Evolutionary conservation across 495 filamentous ascomycete genomes (phyloP).

Genomic region (Jackrogersella multiformis): DNA sequence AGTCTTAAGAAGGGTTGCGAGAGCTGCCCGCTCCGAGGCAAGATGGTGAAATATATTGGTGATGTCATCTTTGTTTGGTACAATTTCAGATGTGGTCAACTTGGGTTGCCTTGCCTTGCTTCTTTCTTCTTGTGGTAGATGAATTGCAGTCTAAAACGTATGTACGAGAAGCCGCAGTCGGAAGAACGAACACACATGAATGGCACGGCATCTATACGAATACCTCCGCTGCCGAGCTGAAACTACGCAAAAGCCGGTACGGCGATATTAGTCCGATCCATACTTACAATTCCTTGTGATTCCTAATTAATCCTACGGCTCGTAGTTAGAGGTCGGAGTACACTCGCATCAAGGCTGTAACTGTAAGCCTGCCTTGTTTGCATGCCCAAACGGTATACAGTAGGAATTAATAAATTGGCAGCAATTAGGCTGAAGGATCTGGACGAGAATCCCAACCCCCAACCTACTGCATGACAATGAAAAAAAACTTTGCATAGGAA

Average conservation of each 20-base stretch:
- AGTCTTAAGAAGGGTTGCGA: conserved; percentile 37
- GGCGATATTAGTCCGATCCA: conserved; percentile 7
- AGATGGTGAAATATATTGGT: conserved; percentile 16
- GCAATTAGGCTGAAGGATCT: conserved; percentile 9
- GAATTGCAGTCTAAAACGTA: conserved; percentile 18
- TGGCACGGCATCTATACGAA: conserved; percentile 8
- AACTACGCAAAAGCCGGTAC: conserved; percentile 7
- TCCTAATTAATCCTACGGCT: conserved; percentile 20
- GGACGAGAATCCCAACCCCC: too few species aligned
- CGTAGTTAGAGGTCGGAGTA: conserved; percentile 36
- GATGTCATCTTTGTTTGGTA: conserved; percentile 21
- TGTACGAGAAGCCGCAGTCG: conserved; percentile 19
- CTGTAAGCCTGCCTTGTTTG: conserved; percentile 13
- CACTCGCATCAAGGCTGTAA: conserved; percentile 16
- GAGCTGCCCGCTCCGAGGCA: conserved; percentile 18
- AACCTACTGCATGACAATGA: too few species aligned
- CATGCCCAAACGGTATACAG: background rate
- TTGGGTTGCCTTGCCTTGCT: conserved; percentile 20
- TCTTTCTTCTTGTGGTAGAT: conserved; percentile 16
- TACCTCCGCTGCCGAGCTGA: conserved; percentile 33
- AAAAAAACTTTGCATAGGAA: too few species aligned
- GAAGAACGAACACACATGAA: conserved; percentile 24
- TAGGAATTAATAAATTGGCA: background rate
- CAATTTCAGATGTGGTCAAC: background rate
- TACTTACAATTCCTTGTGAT: background rate